Base-by-base conservation (phyloP, 768 basidiomycete genomes). In the Termitomyces sp. region DNA sequence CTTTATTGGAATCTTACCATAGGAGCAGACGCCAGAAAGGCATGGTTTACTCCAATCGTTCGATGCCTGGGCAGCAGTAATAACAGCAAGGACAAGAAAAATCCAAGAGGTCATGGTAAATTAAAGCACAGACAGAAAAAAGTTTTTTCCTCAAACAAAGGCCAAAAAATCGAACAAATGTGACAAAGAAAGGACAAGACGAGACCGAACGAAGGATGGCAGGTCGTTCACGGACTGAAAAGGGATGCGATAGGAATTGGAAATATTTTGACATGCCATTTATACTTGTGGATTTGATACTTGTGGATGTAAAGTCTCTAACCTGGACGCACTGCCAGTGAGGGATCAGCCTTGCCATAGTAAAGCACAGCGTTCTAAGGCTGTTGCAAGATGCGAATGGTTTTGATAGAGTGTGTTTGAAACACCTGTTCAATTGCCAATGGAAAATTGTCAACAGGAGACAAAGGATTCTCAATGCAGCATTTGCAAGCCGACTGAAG, bases 21-120 rank as follows among this genome's bases (percentile, higher is more conserved):
- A 78, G 42, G 70, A 68, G 57, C 77, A 79, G 27, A 68, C 67
- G 16, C 77, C 78, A 7, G 64, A 61, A 36, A 73, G 63, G 58
- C 74, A 76, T 4, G 73, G 74, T 55, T 71, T 68, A 26, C 58
- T 71, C 79, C 79, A 80, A 64, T 79, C 76, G 57, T 78, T 79
- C 41, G 67, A 64, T 20, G 74, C 76, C 26, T 61, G 52, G 10
- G 61, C 59, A 32, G 66, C 57, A 42, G 62, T 36, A 36, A 7
- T 50, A 51, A 65, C 27, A 39, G 55, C 55, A 47, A 59, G 18
- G 49, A 64, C 4, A 37, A 66, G 37, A 56, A 59, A 42, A 24
- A 7, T 24, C 13, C 6, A 26, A 36, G 59, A 57, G 31, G 55
- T 37, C 59, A 63, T 63, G 32, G 20, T 36, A n/a, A 24, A 32